These are phyloP conservation scores for Diaporthe sp. DNA, from an alignment of 2,329 filamentous ascomycete species.

Conservation along the genomic window DNA sequence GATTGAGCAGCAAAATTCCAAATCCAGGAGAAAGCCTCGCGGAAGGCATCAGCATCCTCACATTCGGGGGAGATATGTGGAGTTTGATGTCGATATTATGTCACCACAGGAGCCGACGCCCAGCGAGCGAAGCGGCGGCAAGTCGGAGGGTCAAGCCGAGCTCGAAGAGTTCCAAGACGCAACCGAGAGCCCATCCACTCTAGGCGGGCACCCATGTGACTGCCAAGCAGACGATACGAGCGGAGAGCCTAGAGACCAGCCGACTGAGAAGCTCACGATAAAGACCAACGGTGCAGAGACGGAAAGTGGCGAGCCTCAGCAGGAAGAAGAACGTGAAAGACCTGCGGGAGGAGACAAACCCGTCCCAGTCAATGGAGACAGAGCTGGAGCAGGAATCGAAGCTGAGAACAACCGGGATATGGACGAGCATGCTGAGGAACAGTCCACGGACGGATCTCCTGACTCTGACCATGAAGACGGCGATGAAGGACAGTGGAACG, in stretches of 20 bases:
- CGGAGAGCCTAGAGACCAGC: not conserved
- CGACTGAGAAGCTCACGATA: not conserved
- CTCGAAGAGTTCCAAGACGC: conserved; percentile 12
- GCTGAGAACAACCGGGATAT: no score
- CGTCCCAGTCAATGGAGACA: not conserved
- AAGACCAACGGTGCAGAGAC: no score
- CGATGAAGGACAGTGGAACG: conserved; percentile 53
- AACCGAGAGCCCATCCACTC: not conserved
- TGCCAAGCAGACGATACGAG: not conserved
- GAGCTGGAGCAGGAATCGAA: not conserved
- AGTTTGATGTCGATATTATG: conserved; percentile 46
- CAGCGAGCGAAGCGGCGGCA: not conserved
- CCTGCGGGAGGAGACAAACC: not conserved
- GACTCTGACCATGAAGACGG: conserved; percentile 40
- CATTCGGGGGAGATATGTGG: conserved; percentile 39
- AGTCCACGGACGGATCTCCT: conserved; percentile 34
- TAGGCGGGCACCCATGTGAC: not conserved
- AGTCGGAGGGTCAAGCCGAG: not conserved
- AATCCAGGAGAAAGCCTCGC: conserved; percentile 46
- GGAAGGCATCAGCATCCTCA: not conserved
- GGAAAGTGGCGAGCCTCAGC: not conserved
- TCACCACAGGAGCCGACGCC: conserved; percentile 41
- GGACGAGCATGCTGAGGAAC: not conserved
- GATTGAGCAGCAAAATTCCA: conserved; percentile 47
- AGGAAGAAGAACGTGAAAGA: not conserved